phyloP scores from a whole-genome alignment of 331 rosid species.

The Acacia pycnantha region DNA sequence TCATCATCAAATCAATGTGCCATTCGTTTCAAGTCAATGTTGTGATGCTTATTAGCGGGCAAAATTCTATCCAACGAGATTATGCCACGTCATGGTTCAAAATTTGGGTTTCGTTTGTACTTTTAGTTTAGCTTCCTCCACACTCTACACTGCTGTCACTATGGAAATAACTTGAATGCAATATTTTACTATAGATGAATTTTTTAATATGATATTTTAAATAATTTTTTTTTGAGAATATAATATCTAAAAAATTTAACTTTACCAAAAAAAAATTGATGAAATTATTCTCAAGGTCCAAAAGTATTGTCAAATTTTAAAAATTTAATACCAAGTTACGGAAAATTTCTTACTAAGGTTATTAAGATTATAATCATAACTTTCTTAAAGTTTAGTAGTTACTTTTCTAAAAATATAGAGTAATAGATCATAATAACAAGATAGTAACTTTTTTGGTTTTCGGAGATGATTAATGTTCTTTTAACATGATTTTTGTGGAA shows the following conservation, averaged over 20 bases:
- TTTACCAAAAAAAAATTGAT: too few relatives aligned
- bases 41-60: constrained; percentile 24
- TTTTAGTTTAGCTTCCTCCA: neutral
- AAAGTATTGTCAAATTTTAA: neutral
- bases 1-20: too few relatives aligned
- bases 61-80: constrained; percentile 5
- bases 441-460: too few relatives aligned
- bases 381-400: neutral
- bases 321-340: neutral
- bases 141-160: neutral
- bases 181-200: neutral
- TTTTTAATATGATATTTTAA: neutral
- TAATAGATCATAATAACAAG: neutral
- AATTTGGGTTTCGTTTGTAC: neutral
- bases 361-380: neutral
- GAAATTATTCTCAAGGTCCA: neutral
- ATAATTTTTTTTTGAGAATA: neutral
- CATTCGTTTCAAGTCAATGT: constrained; percentile 41
- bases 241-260: neutral
- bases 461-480: too few relatives aligned
- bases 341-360: neutral
- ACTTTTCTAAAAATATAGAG: neutral
- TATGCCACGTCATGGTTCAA: constrained; percentile 17
- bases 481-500: too few relatives aligned
- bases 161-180: neutral